Evolutionary conservation across 306 rosid species (phyloP).

Genomic region (Morella rubra): DNA sequence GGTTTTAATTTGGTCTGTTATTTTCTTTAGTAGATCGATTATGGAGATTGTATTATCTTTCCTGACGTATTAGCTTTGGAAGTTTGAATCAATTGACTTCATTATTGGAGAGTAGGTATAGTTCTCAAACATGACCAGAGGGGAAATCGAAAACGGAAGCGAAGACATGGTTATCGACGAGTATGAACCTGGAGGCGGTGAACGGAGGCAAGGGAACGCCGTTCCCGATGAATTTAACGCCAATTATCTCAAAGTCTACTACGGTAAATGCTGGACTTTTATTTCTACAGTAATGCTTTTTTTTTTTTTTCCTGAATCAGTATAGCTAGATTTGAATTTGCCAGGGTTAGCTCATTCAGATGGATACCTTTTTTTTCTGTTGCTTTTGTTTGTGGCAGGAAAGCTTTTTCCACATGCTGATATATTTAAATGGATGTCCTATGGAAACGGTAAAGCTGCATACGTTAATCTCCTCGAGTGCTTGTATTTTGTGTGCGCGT

Average conservation of each 20-base stretch:
- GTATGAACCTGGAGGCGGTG: slow-evolving; percentile 4
- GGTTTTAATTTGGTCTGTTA: too few relatives aligned
- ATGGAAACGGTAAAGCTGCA: slow-evolving; percentile 66
- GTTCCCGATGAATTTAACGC: slow-evolving; percentile 42
- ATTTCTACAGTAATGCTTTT: background rate
- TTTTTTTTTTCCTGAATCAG: background rate
- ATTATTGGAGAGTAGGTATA: background rate
- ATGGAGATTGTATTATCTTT: background rate
- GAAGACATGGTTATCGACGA: slow-evolving; percentile 52
- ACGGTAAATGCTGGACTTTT: slow-evolving; percentile 37
- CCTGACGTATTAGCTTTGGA: background rate
- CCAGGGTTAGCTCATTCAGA: background rate
- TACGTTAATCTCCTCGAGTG: background rate
- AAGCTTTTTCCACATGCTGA: slow-evolving; percentile 80
- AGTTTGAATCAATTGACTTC: background rate
- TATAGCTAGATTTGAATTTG: background rate
- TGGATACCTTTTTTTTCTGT: background rate
- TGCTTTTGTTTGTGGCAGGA: slow-evolving; percentile 41
- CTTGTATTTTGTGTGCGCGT: background rate
- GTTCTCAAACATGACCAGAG: slow-evolving; percentile 29
- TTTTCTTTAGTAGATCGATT: too few relatives aligned
- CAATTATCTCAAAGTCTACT: slow-evolving; percentile 58
- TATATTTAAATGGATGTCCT: slow-evolving; percentile 75
- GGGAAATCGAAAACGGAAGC: slow-evolving; percentile 35
- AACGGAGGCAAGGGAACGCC: slow-evolving; percentile 28